These are phyloP conservation scores for Colletotrichum navitas DNA, from an alignment of 2,329 filamentous ascomycete species.

Conservation along the genomic window DNA sequence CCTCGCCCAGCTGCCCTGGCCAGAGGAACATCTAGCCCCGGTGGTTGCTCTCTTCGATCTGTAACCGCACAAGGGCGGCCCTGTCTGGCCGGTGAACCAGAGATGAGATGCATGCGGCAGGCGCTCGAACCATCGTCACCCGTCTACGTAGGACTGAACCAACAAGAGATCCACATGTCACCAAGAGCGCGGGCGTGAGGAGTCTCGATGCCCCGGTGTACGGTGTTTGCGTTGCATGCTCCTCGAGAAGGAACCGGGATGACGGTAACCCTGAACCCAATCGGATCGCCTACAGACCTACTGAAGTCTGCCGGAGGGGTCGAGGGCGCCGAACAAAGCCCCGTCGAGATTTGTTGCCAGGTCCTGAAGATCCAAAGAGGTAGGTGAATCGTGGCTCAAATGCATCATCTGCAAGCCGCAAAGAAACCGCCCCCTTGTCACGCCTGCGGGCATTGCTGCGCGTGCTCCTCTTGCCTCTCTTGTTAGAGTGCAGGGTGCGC, in stretches of 20 bases:
- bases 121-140: neutral
- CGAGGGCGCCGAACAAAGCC: conserved; percentile 1
- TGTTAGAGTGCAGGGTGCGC: conserved; percentile 12
- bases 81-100: conserved; percentile 9
- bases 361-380: conserved; percentile 14
- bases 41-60: conserved; percentile 11
- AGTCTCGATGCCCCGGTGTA: neutral
- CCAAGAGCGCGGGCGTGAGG: neutral
- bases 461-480: conserved; percentile 13
- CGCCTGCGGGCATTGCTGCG: conserved; percentile 4
- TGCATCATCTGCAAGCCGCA: conserved; percentile 14
- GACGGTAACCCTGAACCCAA: neutral
- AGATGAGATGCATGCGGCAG: neutral
- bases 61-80: conserved; percentile 9
- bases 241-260: neutral
- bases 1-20: neutral
- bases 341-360: neutral
- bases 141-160: neutral
- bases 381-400: conserved; percentile 13
- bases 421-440: conserved; percentile 16
- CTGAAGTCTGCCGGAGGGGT: neutral
- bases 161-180: neutral
- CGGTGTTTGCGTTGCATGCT: conserved; percentile 1
- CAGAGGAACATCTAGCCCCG: conserved; percentile 1
- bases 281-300: neutral